Base-by-base conservation (phyloP, 257 asterid species). In the Solanum appendiculatum region DNA sequence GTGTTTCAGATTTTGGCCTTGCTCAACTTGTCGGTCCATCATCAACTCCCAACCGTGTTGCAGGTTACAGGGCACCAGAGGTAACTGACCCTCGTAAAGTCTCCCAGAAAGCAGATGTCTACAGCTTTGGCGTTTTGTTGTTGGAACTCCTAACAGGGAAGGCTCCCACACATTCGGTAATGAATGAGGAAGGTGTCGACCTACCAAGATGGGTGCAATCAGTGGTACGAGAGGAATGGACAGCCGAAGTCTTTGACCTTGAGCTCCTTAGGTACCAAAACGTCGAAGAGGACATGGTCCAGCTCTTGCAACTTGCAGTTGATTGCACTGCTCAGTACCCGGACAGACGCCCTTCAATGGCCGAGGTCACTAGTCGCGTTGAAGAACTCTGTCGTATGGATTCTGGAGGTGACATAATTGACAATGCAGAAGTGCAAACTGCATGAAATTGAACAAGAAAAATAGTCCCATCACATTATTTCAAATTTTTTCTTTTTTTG, bases 151-250 rank as follows among this genome's bases (percentile, higher is more conserved):
- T 92, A 42, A 92, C 95, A 0, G 93, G 93, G 7, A 92, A 91
- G 46, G 93, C 91, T 9, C 93, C 95, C 1, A 87, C 93, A 29
- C 93, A 89, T 69, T 81, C 92, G 0, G 8, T 91, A 14, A n/a
- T 86, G 84, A 90, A 86, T 6, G 95, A 92, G 81, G 95, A 91
- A 37, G 93, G 92, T 1, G 88, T 91, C 21, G 92, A 92, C 85
- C 92, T 92, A 12, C 91, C 93, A 29, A 86, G 93, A 70, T 92
- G 95, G 95, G 95, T 92, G 7, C 91, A 92, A 40, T 92, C 95
- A 0, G 88, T 92, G 8, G 92, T 90, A 48, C 89, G 90, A 4
- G 93, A 92, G 6, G 93, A 92, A 58, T 92, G 93, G 92, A 90
- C 89, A 6, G 70, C 91, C 9, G 95, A 92, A 87, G 92, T 92